Conservation (phyloP, 441 rosid species). For the Gossypium schwendimanii region DNA sequence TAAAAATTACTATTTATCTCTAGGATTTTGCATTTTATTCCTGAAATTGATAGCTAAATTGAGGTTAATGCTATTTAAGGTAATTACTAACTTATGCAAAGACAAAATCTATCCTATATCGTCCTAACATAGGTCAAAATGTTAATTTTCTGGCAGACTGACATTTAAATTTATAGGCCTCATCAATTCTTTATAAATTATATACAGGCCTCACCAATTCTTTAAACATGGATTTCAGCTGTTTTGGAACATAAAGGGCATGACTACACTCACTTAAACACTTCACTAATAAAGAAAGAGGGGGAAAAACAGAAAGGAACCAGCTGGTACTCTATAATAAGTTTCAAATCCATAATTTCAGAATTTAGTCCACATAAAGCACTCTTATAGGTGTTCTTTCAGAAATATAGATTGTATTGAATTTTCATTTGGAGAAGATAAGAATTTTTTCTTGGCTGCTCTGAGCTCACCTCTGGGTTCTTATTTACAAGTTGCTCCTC, state of each 20-base stretch:
- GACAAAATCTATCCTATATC: background rate
- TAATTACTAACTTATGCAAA: background rate
- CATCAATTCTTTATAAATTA: background rate
- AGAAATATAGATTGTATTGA: background rate
- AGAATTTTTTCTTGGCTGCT: background rate
- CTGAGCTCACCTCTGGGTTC: conserved; percentile 47
- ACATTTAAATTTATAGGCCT: background rate
- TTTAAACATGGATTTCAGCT: conserved; percentile 42
- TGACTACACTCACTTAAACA: background rate
- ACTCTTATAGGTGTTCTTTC: background rate
- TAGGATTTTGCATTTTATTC: background rate
- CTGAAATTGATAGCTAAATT: background rate
- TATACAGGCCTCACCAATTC: conserved; percentile 7
- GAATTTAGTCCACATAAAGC: background rate
- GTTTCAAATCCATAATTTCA: background rate
- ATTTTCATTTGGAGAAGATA: background rate
- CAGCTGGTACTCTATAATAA: background rate
- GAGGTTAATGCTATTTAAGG: background rate
- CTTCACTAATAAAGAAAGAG: background rate
- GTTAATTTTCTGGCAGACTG: background rate
- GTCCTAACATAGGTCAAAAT: background rate
- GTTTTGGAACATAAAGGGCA: conserved; percentile 14
- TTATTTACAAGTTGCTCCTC: conserved; percentile 26
- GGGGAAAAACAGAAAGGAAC: background rate
- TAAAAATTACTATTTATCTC: background rate